Percentiles rank a stretch among this genome's conserved stretches.
These are phyloP conservation scores for Leersia perrieri DNA, from an alignment of 176 grass and related monocot species.

Conservation along the genomic window DNA sequence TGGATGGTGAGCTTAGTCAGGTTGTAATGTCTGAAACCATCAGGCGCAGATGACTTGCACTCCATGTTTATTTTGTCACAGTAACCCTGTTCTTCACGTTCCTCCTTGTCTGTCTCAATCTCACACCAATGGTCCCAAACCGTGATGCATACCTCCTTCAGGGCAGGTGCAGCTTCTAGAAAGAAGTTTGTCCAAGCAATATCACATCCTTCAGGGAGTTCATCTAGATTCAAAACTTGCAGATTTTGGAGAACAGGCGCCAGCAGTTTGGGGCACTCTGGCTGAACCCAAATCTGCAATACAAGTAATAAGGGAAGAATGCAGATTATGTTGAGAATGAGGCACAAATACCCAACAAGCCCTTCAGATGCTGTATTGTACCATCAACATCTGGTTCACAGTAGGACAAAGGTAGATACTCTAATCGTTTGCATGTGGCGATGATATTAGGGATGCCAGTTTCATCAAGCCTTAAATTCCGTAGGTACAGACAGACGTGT, in stretches of 20 bases:
- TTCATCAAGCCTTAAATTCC: neutral
- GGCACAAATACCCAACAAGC: neutral
- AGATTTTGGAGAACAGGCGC: neutral
- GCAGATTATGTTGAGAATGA: too few species aligned
- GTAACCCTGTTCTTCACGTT: neutral
- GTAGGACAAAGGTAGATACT: neutral
- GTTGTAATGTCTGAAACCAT: neutral
- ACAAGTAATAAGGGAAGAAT: neutral
- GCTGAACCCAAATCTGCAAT: constrained; percentile 7
- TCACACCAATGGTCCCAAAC: neutral
- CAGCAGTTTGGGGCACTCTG: constrained; percentile 6
- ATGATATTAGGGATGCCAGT: neutral
- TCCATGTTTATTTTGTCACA: neutral
- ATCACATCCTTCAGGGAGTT: constrained; percentile 5
- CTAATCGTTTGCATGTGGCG: neutral
- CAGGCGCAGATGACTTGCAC: neutral
- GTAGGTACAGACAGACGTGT: neutral
- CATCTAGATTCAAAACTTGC: neutral
- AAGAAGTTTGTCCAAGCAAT: neutral
- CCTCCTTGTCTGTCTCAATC: neutral
- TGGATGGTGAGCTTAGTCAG: neutral
- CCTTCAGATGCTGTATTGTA: neutral
- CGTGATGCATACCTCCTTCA: neutral
- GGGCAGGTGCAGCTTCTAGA: neutral
- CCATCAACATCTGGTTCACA: too few species aligned